Base-by-base conservation (phyloP, 306 rosid species). In the Cucurbita maxima region DNA sequence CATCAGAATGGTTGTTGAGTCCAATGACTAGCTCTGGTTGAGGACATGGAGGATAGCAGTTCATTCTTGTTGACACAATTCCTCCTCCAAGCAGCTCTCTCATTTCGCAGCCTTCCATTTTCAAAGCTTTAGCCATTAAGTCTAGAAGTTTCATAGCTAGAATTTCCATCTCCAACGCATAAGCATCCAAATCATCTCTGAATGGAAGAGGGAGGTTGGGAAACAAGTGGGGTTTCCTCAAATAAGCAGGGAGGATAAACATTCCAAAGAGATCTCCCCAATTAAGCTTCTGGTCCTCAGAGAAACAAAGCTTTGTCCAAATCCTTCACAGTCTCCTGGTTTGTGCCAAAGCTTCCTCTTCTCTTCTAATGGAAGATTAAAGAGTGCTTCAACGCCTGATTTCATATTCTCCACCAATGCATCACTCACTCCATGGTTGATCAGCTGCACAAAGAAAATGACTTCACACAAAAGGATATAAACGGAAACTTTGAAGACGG, bases 201-300 rank as follows among this genome's bases (percentile, higher is more conserved):
- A 64, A 77, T 8, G 73, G 16, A 4, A 19, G 22, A 20, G 34
- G 87, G 18, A 84, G 63, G 1, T 82, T 75, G 36, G 85, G 78
- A 64, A 85, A 78, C 38, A 87, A 30, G 25, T 82, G 84, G n/a
- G 83, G 87, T 72, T 75, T 83, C 75, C 89, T 88, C 15, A 56
- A 3, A 13, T 75, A 60, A 1, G 57, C 15, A 15, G 89, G 85
- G 5, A 80, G 57, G 11, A 82, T 75, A 20, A 40, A 1, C 20
- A 82, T 1, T 38, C 0, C 64, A 48, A 85, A 79, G 4, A 63
- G 0, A 82, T 87, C 86, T 41, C 72, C 82, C 91, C 87, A 87
- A 11, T 83, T 79, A 55, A 84, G 79, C 78, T 87, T 85, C 63
- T 81, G 89, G 25, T 80, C 82, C 44, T 85, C 82, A 6, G 84